Evolutionary conservation across 176 grass and related monocot species (phyloP).

Genomic region (barley (Hordeum vulgare)): DNA sequence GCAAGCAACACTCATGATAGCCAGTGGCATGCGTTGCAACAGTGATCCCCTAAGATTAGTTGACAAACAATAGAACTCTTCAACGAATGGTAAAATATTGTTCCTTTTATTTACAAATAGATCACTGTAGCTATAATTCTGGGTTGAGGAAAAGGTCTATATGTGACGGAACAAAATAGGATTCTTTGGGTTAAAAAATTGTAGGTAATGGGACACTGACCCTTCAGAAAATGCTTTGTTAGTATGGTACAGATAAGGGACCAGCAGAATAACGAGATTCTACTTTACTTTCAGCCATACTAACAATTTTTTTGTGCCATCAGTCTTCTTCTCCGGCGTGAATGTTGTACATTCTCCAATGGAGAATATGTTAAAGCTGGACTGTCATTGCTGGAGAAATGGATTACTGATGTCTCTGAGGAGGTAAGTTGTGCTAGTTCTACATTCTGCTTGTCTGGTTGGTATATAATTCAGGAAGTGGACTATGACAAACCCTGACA

Average conservation of each 20-base stretch:
- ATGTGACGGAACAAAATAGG: background rate
- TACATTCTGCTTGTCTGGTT: background rate
- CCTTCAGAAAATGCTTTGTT: conserved; percentile 8
- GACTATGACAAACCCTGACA: background rate
- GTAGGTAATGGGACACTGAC: background rate
- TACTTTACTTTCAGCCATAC: conserved; percentile 15
- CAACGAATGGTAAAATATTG: background rate
- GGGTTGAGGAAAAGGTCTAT: background rate
- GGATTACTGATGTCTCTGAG: conserved; percentile 83
- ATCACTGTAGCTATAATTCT: background rate
- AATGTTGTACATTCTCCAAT: conserved; percentile 97
- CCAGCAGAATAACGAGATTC: background rate
- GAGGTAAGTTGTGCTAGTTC: conserved; percentile 45
- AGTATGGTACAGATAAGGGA: background rate
- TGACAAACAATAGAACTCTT: background rate
- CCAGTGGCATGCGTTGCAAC: background rate
- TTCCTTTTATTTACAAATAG: background rate
- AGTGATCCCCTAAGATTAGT: background rate
- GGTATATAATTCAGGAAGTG: background rate
- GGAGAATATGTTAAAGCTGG: conserved; percentile 98
- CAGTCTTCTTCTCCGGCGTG: conserved; percentile 86
- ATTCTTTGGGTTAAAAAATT: background rate
- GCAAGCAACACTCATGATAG: background rate
- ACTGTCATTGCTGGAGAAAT: conserved; percentile 81
- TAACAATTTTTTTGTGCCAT: conserved; percentile 18